Evolutionary conservation across 2,329 filamentous ascomycete genomes (phyloP).

Genomic region (Blastomyces parvus): DNA sequence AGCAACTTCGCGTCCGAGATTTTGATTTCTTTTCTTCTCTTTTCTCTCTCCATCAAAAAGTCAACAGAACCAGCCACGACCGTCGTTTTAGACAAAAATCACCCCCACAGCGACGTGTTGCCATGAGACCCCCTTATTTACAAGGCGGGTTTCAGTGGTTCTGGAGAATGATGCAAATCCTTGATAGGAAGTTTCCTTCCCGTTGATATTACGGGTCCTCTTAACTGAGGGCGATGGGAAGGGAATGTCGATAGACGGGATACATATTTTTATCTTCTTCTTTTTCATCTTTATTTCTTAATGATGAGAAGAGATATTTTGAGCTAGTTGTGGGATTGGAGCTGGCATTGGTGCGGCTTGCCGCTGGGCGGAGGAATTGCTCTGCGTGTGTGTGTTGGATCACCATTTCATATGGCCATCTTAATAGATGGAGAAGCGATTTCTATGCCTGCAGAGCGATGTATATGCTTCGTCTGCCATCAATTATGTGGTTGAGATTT

Average conservation of each 20-base stretch:
- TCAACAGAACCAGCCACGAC: slow-evolving; percentile 60
- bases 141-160: slow-evolving; percentile 44
- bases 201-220: slow-evolving; percentile 50
- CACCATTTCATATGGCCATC: too few species aligned
- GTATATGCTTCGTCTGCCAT: too few species aligned
- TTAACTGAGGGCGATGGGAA: slow-evolving; percentile 61
- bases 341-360: too few species aligned
- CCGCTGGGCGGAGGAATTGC: too few species aligned
- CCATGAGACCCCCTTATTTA: slow-evolving; percentile 43
- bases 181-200: slow-evolving; percentile 61
- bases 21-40: slow-evolving; percentile 23
- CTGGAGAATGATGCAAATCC: slow-evolving; percentile 52
- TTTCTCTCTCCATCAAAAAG: slow-evolving; percentile 47
- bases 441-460: too few species aligned
- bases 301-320: background rate
- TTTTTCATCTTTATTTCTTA: too few species aligned
- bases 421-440: too few species aligned
- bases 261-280: slow-evolving; percentile 28
- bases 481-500: too few species aligned
- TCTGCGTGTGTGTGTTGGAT: too few species aligned
- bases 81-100: slow-evolving; percentile 42
- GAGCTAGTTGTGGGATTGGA: too few species aligned
- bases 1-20: slow-evolving; percentile 11
- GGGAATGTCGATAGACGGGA: slow-evolving; percentile 65
- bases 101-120: slow-evolving; percentile 54